Percentiles rank a stretch among this genome's conserved stretches.
phyloP scores from a whole-genome alignment of 1,284 basidiomycete species.

The Ceratobasidium sp. region DNA sequence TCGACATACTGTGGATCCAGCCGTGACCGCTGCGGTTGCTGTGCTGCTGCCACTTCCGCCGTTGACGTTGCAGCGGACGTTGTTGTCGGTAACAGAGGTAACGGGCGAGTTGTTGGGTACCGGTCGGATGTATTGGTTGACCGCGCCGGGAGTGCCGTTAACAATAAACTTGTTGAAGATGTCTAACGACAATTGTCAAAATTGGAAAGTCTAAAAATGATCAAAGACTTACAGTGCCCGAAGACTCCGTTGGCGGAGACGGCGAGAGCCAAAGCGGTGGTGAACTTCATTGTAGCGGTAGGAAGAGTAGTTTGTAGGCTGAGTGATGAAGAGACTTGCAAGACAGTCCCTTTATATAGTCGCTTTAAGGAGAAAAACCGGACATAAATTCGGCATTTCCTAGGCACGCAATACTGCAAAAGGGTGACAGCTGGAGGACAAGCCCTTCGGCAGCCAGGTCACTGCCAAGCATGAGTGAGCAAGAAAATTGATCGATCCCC shows the following conservation, averaged over 20 bases:
- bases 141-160: conserved; percentile 61
- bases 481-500: background rate
- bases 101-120: conserved; percentile 68
- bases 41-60: conserved; percentile 62
- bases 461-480: background rate
- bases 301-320: background rate
- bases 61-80: conserved; percentile 63
- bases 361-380: conserved; percentile 27
- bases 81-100: conserved; percentile 65
- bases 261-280: conserved; percentile 12
- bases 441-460: background rate
- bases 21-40: conserved; percentile 60
- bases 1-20: conserved; percentile 56
- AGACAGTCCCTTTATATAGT: conserved; percentile 25
- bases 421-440: background rate
- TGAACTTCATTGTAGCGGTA: conserved; percentile 13
- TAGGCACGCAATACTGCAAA: background rate
- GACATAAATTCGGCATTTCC: conserved; percentile 12
- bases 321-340: background rate
- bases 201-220: no score
- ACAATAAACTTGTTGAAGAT: conserved; percentile 52
- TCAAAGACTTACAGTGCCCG: conserved; percentile 26
- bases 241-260: conserved; percentile 38
- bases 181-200: background rate
- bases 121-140: conserved; percentile 57